Evolutionary conservation across 768 basidiomycete genomes (phyloP).

Genomic region (Pseudohyphozyma bogoriensis): DNA sequence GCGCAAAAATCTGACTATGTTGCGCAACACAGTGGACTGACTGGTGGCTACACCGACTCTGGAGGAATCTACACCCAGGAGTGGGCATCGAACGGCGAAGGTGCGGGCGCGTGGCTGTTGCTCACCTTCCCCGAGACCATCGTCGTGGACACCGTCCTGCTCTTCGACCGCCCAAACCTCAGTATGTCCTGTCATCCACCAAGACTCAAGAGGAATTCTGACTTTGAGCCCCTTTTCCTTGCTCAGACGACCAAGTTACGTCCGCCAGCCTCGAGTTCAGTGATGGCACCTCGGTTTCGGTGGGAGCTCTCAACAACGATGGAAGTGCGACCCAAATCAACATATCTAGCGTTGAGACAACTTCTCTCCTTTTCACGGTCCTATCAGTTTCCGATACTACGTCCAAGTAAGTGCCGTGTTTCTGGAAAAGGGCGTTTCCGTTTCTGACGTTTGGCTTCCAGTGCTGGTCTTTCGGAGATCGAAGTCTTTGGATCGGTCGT

Average conservation of each 20-base stretch:
- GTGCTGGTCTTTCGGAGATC: too few relatives aligned
- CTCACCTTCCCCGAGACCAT: conserved; percentile 11
- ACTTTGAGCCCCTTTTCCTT: conserved; percentile 9
- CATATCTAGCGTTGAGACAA: conserved; percentile 12
- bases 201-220: conserved; percentile 10
- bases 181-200: too few relatives aligned
- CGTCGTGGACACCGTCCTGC: background rate
- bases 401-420: too few relatives aligned
- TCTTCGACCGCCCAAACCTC: conserved; percentile 25
- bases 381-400: too few relatives aligned
- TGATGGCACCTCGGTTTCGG: conserved; percentile 15
- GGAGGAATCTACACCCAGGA: conserved; percentile 12
- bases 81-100: conserved; percentile 20
- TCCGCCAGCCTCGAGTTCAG: conserved; percentile 3
- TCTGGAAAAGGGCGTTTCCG: too few relatives aligned
- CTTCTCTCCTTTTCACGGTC: conserved; percentile 19
- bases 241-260: conserved; percentile 7
- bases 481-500: too few relatives aligned
- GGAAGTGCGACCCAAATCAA: conserved; percentile 15
- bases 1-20: too few relatives aligned
- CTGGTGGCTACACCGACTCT: conserved; percentile 3
- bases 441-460: too few relatives aligned
- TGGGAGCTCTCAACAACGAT: conserved; percentile 19
- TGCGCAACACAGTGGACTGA: conserved; percentile 12
- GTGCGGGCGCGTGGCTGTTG: conserved; percentile 11